A percentile compares a stretch with the other conserved stretches of the same genome.
phyloP scores from a whole-genome alignment of 257 asterid species.

The Gardenia jasminoides region DNA sequence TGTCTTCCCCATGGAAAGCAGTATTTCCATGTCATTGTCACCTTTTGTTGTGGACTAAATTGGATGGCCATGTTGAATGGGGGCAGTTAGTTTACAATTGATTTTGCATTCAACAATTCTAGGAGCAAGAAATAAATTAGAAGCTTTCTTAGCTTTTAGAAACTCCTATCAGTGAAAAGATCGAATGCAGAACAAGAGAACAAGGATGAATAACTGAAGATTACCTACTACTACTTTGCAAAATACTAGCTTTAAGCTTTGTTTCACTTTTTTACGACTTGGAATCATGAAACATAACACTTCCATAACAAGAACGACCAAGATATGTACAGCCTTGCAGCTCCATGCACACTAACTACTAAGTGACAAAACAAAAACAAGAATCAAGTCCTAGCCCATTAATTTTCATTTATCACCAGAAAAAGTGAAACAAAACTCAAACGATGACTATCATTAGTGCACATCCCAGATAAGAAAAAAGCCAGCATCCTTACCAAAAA shows the following conservation, averaged over 20 bases:
- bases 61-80: too few relatives aligned
- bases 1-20: too few relatives aligned
- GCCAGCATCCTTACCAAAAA: conserved; percentile 3
- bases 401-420: not conserved
- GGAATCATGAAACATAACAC: not conserved
- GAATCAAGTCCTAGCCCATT: not conserved
- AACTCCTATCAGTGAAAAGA: not conserved
- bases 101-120: too few relatives aligned
- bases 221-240: not conserved
- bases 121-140: too few relatives aligned
- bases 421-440: not conserved
- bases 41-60: too few relatives aligned
- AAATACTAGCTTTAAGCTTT: not conserved
- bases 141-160: too few relatives aligned
- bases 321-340: not conserved
- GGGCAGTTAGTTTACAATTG: too few relatives aligned
- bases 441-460: conserved; percentile 10
- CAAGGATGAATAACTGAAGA: not conserved
- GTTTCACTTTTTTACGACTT: not conserved
- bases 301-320: not conserved
- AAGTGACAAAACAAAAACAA: not conserved
- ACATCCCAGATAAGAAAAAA: conserved; percentile 3
- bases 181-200: not conserved
- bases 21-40: too few relatives aligned
- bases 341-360: not conserved